Evolutionary conservation across 768 basidiomycete genomes (phyloP), one percentile per base, ranked within the genome.

Genomic region (Termitomyces sp.): DNA sequence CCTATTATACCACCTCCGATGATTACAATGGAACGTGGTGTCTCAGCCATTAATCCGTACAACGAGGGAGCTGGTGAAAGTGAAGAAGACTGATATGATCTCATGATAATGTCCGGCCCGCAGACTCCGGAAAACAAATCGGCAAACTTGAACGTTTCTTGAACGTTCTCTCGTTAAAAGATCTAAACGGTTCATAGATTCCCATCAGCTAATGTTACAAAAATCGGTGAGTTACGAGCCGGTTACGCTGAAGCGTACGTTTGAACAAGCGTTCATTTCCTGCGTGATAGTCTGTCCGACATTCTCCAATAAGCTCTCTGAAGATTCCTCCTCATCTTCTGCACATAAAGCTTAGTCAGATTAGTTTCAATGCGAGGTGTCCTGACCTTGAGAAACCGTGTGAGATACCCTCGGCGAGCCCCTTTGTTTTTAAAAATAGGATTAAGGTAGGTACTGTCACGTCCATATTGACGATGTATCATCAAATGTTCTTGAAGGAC

Each of bases 1-100:
- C 93, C 93, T 42, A 94, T 88, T 63, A 95, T 93, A 0, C 93
- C 93, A 22, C 87, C 93, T 30, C 93, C 93, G 60, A 95, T 78
- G 60, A 95, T 83, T 33, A 91, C 81, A 55, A 95, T 86, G 51
- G 83, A 68, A 46, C 69, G 70, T 6, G 61, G 36, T 45, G 63
- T 56, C 34, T 57, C 54, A 1, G 51, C 30, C 58, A 65, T 62
- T 7, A 16, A 36, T 16, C 13, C 7, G 50, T 48, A 50, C 31
- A 20, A 22, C 20, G 33, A 50, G 49, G n/a, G 44, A 45, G 44
- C n/a, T 33, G 31, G 48, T 33, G n/a, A 22, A 50, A n/a, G 31
- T 50, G 11, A 20, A 34, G 31, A 54, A 20, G 1, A n/a, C n/a
- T 31, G 27, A 22, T 2, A 7, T 39, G 36, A 53, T n/a, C 27